Evolutionary conservation across 257 asterid species (phyloP).

Genomic region (Nicotiana obtusifolia): DNA sequence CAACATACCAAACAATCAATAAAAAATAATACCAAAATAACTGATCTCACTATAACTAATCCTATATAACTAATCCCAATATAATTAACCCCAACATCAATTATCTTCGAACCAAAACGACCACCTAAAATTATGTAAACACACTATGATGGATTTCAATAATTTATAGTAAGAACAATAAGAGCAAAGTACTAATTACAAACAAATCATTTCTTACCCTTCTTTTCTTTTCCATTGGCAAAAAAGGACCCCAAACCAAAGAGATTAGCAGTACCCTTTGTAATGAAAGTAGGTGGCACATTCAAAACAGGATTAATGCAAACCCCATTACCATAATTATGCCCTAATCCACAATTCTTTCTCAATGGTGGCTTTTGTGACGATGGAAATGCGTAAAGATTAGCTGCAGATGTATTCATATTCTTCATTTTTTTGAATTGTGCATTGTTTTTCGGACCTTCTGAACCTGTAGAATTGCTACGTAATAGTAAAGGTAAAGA

Average conservation of each 20-base stretch:
- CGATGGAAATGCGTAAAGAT: slow-evolving; percentile 3
- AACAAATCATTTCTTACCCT: slow-evolving; percentile 24
- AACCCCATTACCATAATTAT: slow-evolving; percentile 24
- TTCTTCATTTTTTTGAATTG: background rate
- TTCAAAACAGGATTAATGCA: slow-evolving; percentile 33
- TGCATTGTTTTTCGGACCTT: slow-evolving; percentile 22
- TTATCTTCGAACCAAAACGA: background rate
- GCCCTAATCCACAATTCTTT: slow-evolving; percentile 24
- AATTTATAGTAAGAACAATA: background rate
- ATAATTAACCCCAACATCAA: too few relatives aligned
- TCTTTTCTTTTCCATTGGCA: slow-evolving; percentile 32
- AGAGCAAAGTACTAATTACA: background rate
- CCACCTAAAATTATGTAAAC: background rate
- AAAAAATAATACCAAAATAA: too few relatives aligned
- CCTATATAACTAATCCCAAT: too few relatives aligned
- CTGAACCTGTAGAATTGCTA: slow-evolving; percentile 45
- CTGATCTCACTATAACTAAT: too few relatives aligned
- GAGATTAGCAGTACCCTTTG: slow-evolving; percentile 36
- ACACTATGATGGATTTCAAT: background rate
- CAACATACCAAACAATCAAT: too few relatives aligned
- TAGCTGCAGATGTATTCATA: background rate
- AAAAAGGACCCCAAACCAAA: slow-evolving; percentile 41
- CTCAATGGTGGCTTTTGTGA: slow-evolving; percentile 39
- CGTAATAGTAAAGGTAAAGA: slow-evolving; percentile 28
- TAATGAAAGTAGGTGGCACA: slow-evolving; percentile 30